Evolutionary conservation across 179 eudicot species (phyloP), one percentile per base, ranked within the genome.

Genomic region (Corrigiola litoralis): DNA sequence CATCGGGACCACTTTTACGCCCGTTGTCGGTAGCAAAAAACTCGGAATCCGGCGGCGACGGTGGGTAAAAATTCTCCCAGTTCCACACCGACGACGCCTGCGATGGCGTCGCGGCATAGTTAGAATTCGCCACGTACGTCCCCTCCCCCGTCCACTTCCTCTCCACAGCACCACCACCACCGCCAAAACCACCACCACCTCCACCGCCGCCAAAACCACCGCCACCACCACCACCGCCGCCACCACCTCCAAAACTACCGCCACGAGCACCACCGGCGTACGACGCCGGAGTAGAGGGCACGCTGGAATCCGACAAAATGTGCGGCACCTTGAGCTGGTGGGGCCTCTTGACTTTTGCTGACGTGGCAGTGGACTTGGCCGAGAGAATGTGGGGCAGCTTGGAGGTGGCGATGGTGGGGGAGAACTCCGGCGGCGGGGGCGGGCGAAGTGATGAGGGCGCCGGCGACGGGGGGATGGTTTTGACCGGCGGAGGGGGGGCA

Each of bases 51-150:
- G 96, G 98, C 0, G 98, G 98, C 0, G 98, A 87, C 0, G 98
- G 98, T 36, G 96, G 96, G 75, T 87, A 87, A 69, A 87, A 92
- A 32, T 89, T 84, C 49, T 92, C 98, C 98, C 98, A 92, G 34
- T 92, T 87, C 98, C 98, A 92, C 6, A 85, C 96, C 0, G 98
- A 92, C 0, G 98, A 92, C 7, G 96, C 66, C 47, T 92, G 96
- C n/a, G 98, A 92, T 2, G 94, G 86, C 5, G 96, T 88, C 16
- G 50, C 45, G 0, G 80, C 66, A 69, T 79, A 90, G 42, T 77
- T 82, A 1, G 84, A 53, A 57, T 82, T 69, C 0, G 95, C 91
- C 7, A 82, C 77, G 46, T 73, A 79, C 5, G 78, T 73, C 6
- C 64, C 20, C 27, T 1, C 32, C 14, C 37, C 56, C 14, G 42